Conservation (phyloP, 2,329 filamentous ascomycete genomes). For the Clarireedia homoeocarpa region DNA sequence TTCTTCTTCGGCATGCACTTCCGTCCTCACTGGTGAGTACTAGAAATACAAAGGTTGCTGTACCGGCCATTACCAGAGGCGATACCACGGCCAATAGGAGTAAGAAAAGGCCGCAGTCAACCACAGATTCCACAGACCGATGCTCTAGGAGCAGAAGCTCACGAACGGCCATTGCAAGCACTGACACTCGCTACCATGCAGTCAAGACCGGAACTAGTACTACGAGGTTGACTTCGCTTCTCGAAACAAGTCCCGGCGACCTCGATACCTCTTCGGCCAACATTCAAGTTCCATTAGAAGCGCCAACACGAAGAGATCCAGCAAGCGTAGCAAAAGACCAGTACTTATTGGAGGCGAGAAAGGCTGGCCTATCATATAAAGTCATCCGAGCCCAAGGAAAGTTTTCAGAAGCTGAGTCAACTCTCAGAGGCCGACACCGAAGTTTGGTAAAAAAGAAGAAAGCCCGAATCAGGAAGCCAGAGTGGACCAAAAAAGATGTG, state of each 20-base stretch:
- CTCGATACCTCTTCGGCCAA: not conserved
- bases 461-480: constrained; percentile 55
- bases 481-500: constrained; percentile 58
- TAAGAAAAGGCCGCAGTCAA: too few relatives aligned
- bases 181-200: not conserved
- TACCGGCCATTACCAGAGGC: too few relatives aligned
- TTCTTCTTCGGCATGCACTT: too few relatives aligned
- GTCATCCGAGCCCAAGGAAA: constrained; percentile 49
- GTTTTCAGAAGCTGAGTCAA: constrained; percentile 61
- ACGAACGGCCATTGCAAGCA: not conserved
- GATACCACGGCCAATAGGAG: too few relatives aligned
- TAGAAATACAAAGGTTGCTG: too few relatives aligned
- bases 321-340: constrained; percentile 34
- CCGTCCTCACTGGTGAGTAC: too few relatives aligned
- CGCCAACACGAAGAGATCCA: constrained; percentile 1
- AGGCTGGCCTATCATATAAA: constrained; percentile 53
- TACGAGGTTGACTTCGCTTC: too few relatives aligned
- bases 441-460: constrained; percentile 56
- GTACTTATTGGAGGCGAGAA: constrained; percentile 46
- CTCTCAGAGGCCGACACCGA: constrained; percentile 60
- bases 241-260: too few relatives aligned
- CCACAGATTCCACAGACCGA: too few relatives aligned
- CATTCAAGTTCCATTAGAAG: constrained; percentile 8
- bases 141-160: too few relatives aligned
- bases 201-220: not conserved